Percentiles rank a stretch among this genome's conserved stretches.
Evolutionary conservation across 1,284 basidiomycete species (phyloP).

Genomic region (Cerioporus squamosus): DNA sequence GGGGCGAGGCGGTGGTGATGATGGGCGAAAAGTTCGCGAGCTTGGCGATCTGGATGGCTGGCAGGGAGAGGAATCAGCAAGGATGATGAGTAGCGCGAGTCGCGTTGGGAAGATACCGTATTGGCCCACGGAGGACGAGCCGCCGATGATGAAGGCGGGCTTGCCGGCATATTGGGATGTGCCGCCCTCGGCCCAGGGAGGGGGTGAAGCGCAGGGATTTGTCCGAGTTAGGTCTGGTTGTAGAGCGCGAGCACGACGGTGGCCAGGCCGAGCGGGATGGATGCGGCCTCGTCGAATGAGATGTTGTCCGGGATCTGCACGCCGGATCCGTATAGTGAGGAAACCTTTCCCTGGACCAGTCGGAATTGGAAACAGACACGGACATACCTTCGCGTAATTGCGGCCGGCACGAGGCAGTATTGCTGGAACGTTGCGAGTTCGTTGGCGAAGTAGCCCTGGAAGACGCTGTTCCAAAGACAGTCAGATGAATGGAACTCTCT

Average conservation of each 20-base stretch:
- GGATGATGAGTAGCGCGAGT: too few relatives aligned
- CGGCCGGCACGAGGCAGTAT: slow-evolving; percentile 34
- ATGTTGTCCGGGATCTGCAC: slow-evolving; percentile 34
- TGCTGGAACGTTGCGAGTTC: slow-evolving; percentile 38
- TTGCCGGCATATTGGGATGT: slow-evolving; percentile 41
- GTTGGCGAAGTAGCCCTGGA: slow-evolving; percentile 27
- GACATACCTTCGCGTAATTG: slow-evolving; percentile 34
- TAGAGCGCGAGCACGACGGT: slow-evolving; percentile 35
- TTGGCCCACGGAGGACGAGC: slow-evolving; percentile 48
- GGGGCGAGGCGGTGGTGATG: slow-evolving; percentile 50
- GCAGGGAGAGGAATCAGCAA: neutral
- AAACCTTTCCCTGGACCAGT: too few relatives aligned
- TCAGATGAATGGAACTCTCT: too few relatives aligned
- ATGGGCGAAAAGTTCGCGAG: slow-evolving; percentile 53
- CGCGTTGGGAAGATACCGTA: slow-evolving; percentile 36
- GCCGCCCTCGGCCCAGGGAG: slow-evolving; percentile 35
- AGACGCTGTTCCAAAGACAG: slow-evolving; percentile 22
- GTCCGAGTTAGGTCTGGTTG: slow-evolving; percentile 26
- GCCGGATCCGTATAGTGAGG: too few relatives aligned
- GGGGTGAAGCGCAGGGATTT: slow-evolving; percentile 34
- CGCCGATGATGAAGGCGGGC: slow-evolving; percentile 48
- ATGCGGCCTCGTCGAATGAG: slow-evolving; percentile 36
- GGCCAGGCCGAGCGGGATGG: slow-evolving; percentile 34
- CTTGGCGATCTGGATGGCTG: slow-evolving; percentile 48
- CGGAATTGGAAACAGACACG: neutral